Evolutionary conservation across 192 early-diverging fungal genomes (phyloP), one percentile per base, ranked within the genome.

Genomic region (Phlyctochytrium bullatum): DNA sequence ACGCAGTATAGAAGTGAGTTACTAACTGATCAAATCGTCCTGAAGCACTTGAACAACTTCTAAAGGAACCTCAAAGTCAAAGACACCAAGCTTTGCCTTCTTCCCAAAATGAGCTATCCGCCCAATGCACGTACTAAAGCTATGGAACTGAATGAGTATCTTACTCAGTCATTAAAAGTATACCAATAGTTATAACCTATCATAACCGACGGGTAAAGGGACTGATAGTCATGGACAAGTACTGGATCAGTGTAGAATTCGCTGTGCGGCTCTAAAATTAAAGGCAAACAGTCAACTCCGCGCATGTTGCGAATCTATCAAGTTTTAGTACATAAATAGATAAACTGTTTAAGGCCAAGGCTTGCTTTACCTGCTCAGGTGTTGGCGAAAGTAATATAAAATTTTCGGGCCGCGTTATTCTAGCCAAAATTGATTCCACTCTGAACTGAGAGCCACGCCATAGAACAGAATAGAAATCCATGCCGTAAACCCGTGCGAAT

Each of bases 141-240:
- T 73, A 40, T 10, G 23, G 24, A 23, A 30, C 12, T 56, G 24
- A 64, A 0, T 12, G 36, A 36, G 72, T 23, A 60, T 59, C 16
- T 17, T 20, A 12, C 12, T 23, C 27, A 29, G 32, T 23, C 14
- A 10, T 68, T 27, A 57, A 36, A 35, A 31, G 20, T 20, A 25
- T 62, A 85, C 81, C 95, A 98, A 52, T 91, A 93, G 71, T 98
- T 98, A 77, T 95, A 98, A 0, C 93, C 96, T 71, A 97, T 96
- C 88, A 98, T 94, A 17, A 98, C 80, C 66, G 91, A 93, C 23
- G 96, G 96, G 61, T 98, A 98, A 20, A 98, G 76, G 53, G 89
- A 91, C 70, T 96, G 94, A 57, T 97, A 98, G 76, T 98, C 96
- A 31, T 96, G 76, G 2, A 98, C 93, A 0, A 94, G 73, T 27